Base-by-base conservation (phyloP, 2,329 filamentous ascomycete genomes). In the Aschersonia sp. region DNA sequence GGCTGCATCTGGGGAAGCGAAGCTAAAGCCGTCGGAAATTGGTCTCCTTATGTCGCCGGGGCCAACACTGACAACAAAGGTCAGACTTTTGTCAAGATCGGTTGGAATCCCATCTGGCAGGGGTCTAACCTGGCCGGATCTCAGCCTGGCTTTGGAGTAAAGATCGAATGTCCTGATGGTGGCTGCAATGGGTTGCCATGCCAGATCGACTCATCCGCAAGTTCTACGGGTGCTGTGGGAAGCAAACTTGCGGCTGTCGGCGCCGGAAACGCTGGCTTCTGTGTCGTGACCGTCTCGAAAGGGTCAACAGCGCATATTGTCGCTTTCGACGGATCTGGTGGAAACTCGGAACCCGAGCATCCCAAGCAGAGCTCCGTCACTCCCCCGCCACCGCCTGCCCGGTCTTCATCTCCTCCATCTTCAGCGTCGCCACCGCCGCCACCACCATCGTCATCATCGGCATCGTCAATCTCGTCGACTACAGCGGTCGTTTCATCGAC, bases 71-170 rank as follows among this genome's bases (percentile, higher is more conserved):
- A 80, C 54, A 55, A 58, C 44, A 70, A 64, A 46, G 85, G 85
- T 46, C 65, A 76, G 51, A 88, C 84, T 1, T 89, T 76, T 59
- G 73, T 87, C 56, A 89, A 87, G 68, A 70, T 89, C 47, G 84
- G 80, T 48, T 84, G 80, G 74, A 89, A 89, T 63, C 85, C 85
- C 30, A 83, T 86, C 52, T 89, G 78, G 64, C 72, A 80, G 55
- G 57, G 71, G 56, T 65, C 76, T 53, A 46, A 70, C 20, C 65
- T 86, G 58, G 70, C 71, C 44, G 66, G 71, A 53, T 72, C 67
- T 28, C 73, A 74, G 53, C 84, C 85, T 5, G 71, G 67, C 5
- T 89, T 77, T 54, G 84, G 84, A 53, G 62, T 89, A 47, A 78
- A 78, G 61, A 79, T 91, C 54, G 77, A 81, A 58, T 91, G 85